phyloP scores from a whole-genome alignment of 1,284 basidiomycete genomes.

The Malassezia equina region DNA sequence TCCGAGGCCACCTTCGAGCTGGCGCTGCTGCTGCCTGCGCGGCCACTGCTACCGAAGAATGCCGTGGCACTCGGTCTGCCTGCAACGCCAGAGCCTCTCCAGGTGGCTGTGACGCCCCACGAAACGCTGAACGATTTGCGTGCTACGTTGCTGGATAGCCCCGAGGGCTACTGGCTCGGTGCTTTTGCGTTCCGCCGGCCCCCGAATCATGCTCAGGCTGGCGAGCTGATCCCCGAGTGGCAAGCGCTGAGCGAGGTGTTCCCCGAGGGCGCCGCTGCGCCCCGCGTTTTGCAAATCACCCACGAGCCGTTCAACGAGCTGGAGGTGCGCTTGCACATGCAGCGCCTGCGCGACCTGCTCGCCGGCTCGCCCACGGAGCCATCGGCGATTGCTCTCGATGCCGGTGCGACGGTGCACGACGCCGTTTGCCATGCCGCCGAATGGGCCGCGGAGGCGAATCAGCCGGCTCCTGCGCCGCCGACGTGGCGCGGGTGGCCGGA shows the following conservation, averaged over 20 bases:
- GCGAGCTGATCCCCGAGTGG: slow-evolving; percentile 39
- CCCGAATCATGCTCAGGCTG: slow-evolving; percentile 2
- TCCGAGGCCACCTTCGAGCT: slow-evolving; percentile 37
- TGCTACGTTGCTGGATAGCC: slow-evolving; percentile 41
- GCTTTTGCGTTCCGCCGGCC: slow-evolving; percentile 42
- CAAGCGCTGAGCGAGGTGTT: slow-evolving; percentile 40
- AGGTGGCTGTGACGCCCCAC: slow-evolving; percentile 38
- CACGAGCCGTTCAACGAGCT: slow-evolving; percentile 53
- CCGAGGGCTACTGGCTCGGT: slow-evolving; percentile 48
- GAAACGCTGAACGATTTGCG: slow-evolving; percentile 47
- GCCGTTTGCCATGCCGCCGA: slow-evolving; percentile 50
- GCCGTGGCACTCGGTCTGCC: slow-evolving; percentile 34
- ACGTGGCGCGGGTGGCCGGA: slow-evolving; percentile 50
- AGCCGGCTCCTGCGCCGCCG: slow-evolving; percentile 22
- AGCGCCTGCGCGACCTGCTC: slow-evolving; percentile 52
- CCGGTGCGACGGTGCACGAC: slow-evolving; percentile 52
- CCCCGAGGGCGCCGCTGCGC: slow-evolving; percentile 26
- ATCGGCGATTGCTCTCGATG: slow-evolving; percentile 49
- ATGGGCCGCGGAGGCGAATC: slow-evolving; percentile 23
- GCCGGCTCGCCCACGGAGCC: slow-evolving; percentile 50
- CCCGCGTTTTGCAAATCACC: slow-evolving; percentile 35
- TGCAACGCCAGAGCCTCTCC: slow-evolving; percentile 39
- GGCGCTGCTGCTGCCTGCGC: slow-evolving; percentile 35
- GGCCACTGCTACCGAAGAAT: slow-evolving; percentile 38
- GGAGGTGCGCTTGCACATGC: slow-evolving; percentile 51